phyloP scores from a whole-genome alignment of 805 yeast species.

The Babjeviella inositovora region DNA sequence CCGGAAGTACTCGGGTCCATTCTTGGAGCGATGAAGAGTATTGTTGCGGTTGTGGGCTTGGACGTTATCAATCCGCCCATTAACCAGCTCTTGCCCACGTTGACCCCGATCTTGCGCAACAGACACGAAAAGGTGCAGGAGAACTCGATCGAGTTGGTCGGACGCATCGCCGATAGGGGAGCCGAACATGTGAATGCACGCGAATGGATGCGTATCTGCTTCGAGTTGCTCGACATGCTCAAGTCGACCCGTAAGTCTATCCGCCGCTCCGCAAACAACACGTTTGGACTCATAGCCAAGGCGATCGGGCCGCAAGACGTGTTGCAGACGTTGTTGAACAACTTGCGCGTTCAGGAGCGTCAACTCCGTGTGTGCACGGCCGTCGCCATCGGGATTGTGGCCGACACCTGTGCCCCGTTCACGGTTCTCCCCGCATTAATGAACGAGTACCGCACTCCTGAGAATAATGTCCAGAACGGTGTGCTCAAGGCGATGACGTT shows the following conservation, averaged over 20 bases:
- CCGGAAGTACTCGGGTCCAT: conserved; percentile 90
- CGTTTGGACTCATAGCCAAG: conserved; percentile 82
- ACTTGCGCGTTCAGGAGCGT: conserved; percentile 84
- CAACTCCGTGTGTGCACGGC: conserved; percentile 95
- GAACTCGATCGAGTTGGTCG: conserved; percentile 62
- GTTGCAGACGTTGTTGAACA: conserved; percentile 65
- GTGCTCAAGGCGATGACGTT: conserved; percentile 82
- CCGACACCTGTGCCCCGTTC: conserved; percentile 84
- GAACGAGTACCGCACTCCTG: conserved; percentile 92
- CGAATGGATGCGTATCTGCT: conserved; percentile 96
- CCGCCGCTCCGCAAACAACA: conserved; percentile 71
- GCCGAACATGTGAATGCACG: conserved; percentile 76
- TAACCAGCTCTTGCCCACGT: conserved; percentile 66
- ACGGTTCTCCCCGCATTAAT: conserved; percentile 87
- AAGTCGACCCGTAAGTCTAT: conserved; percentile 67
- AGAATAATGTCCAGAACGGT: conserved; percentile 89
- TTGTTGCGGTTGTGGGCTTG: conserved; percentile 44
- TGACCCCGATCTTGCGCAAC: conserved; percentile 84
- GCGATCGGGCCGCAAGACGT: conserved; percentile 97
- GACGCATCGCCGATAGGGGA: conserved; percentile 64
- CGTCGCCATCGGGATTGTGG: conserved; percentile 94
- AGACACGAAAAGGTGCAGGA: conserved; percentile 86
- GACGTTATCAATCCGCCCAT: conserved; percentile 64
- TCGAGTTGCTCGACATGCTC: conserved; percentile 77
- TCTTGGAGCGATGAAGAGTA: conserved; percentile 49